Evolutionary conservation across 768 basidiomycete species (phyloP), one percentile per base, ranked within the genome.

Genomic region (Cystobasidium ongulense): DNA sequence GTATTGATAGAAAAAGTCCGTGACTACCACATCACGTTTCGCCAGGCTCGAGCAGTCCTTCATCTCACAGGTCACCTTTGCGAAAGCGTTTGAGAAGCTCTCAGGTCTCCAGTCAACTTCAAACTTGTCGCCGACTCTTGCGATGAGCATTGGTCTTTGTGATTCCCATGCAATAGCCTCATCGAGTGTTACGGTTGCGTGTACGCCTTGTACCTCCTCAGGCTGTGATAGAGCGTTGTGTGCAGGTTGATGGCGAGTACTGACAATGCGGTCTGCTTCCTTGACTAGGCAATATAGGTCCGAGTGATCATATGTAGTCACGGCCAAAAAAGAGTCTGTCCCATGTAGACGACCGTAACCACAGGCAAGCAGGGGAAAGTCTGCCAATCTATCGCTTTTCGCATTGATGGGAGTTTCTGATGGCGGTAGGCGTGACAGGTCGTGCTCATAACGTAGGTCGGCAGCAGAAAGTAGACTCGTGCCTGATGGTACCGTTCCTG

Each of bases 141-240:
- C 88, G 59, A 96, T 89, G 35, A 95, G 86, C 10, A 97, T 79
- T 1, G 93, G 90, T 39, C 88, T 83, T 31, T 92, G 92, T 52
- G 81, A 81, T 10, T 80, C 79, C 94, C 94, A 98, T 8, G 3
- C 29, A 5, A 21, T 27, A 27, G 91, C 81, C 5, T 81, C 79
- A 62, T 86, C 85, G 82, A 94, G 92, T 18, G 84, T 78, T 5
- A 23, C 66, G 5, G 38, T 31, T 7, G 59, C 70, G 13, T 15
- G 29, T 18, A 63, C 67, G 18, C 7, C 13, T 13, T 64, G 53
- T n/a, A 59, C n/a, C 23, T 23, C 36, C 31, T n/a, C 27, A 31
- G n/a, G 53, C 29, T 27, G 17, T 15, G 11, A 2, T 23, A 21
- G 25, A 18, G 38, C 18, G 35, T 31, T 21, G 41, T 71, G 29